Evolutionary conservation across 208 protist species (phyloP).

Genomic region (Vickermania spadyakhi): DNA sequence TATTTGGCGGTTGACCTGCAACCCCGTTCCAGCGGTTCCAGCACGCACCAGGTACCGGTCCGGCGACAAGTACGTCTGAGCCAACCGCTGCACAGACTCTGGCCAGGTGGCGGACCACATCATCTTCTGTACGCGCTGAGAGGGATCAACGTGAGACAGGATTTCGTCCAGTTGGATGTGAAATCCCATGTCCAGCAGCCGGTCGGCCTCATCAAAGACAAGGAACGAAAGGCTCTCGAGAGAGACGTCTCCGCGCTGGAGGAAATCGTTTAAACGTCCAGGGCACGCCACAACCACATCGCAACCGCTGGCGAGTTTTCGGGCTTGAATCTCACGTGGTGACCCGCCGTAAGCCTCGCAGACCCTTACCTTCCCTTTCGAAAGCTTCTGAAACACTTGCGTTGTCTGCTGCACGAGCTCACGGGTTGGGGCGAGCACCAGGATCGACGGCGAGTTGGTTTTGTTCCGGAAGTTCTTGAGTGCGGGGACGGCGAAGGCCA

Average conservation of each 20-base stretch:
- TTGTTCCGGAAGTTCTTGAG: slow-evolving; percentile 43
- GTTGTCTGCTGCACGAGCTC: slow-evolving; percentile 98
- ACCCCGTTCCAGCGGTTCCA: slow-evolving; percentile 70
- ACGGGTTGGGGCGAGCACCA: slow-evolving; percentile 97
- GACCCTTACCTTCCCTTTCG: slow-evolving; percentile 37
- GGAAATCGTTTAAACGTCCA: slow-evolving; percentile 95
- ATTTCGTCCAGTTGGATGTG: slow-evolving; percentile 92
- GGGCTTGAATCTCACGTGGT: slow-evolving; percentile 47
- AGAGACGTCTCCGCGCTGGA: slow-evolving; percentile 85
- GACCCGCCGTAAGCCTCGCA: slow-evolving; percentile 77
- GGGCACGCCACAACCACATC: slow-evolving; percentile 97
- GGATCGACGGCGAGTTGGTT: slow-evolving; percentile 56
- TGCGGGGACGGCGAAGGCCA: slow-evolving; percentile 97
- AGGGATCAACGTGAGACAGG: slow-evolving; percentile 60
- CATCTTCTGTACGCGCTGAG: slow-evolving; percentile 86
- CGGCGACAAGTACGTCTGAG: slow-evolving; percentile 72
- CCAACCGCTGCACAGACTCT: slow-evolving; percentile 69
- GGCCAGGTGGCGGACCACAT: slow-evolving; percentile 96
- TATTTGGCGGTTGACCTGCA: slow-evolving; percentile 83
- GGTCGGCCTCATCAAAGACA: slow-evolving; percentile 99
- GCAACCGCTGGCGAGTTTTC: slow-evolving; percentile 55
- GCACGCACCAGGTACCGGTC: slow-evolving; percentile 79
- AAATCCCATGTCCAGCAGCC: slow-evolving; percentile 93
- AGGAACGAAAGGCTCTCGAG: slow-evolving; percentile 90
- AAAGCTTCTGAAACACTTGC: slow-evolving; percentile 85